A percentile compares a stretch with the other conserved stretches of the same genome.
These are phyloP conservation scores for Podaxis sp. DNA, from an alignment of 768 basidiomycete genomes.

Conservation along the genomic window DNA sequence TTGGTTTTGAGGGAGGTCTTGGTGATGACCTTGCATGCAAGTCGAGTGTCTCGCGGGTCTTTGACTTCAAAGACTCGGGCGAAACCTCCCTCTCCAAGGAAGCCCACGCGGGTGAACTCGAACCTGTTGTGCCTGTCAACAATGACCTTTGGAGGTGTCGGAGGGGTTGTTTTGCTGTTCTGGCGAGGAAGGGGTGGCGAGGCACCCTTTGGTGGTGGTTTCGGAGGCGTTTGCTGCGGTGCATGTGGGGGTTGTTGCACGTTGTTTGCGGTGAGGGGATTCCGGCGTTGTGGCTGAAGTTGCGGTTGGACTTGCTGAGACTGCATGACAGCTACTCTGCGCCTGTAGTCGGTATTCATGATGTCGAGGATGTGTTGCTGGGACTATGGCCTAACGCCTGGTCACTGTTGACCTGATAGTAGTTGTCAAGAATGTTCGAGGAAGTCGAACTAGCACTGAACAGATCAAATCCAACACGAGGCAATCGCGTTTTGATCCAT, in stretches of 20 bases:
- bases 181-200: constrained; percentile 75
- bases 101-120: constrained; percentile 71
- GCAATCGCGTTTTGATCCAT: constrained; percentile 13
- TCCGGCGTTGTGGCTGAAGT: constrained; percentile 14
- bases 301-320: constrained; percentile 19
- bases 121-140: constrained; percentile 55
- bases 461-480: constrained; percentile 12
- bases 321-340: constrained; percentile 12
- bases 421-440: neutral
- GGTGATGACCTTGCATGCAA: constrained; percentile 95
- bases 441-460: neutral
- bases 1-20: constrained; percentile 89
- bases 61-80: constrained; percentile 96
- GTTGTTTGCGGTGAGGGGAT: constrained; percentile 13
- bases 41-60: constrained; percentile 57
- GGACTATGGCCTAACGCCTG: constrained; percentile 14
- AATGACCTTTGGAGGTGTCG: constrained; percentile 78
- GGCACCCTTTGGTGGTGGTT: constrained; percentile 39
- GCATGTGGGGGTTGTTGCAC: constrained; percentile 20
- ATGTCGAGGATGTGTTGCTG: constrained; percentile 7
- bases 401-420: constrained; percentile 4
- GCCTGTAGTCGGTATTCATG: constrained; percentile 12
- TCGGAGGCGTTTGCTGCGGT: constrained; percentile 29
- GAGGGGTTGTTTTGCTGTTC: constrained; percentile 79
- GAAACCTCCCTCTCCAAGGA: constrained; percentile 96